Evolutionary conservation across 257 asterid species (phyloP).

Genomic region (Datura wrightii): DNA sequence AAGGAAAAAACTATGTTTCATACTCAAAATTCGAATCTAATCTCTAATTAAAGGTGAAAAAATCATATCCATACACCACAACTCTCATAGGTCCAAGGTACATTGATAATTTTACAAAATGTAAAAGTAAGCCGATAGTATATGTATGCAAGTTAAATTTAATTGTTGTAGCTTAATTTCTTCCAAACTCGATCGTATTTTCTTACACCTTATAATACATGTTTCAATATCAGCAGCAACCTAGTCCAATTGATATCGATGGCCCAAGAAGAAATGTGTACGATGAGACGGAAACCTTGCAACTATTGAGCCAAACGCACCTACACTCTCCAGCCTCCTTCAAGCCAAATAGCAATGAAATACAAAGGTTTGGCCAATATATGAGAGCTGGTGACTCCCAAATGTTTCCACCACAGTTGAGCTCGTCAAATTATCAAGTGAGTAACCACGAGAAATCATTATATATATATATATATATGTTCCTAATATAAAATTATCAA

Average conservation of each 20-base stretch:
- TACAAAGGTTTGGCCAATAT: slow-evolving; percentile 40
- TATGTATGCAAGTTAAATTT: not conserved
- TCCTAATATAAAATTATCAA: too few species aligned
- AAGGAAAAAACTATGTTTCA: not conserved
- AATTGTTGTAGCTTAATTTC: not conserved
- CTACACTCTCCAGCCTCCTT: slow-evolving; percentile 47
- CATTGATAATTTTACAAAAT: not conserved
- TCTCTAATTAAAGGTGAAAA: not conserved
- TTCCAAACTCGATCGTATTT: not conserved
- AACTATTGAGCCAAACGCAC: slow-evolving; percentile 64
- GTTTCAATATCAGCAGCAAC: slow-evolving; percentile 32
- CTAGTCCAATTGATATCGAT: slow-evolving; percentile 25
- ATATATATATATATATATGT: too few species aligned
- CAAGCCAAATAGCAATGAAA: slow-evolving; percentile 7
- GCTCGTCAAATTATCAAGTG: slow-evolving; percentile 50
- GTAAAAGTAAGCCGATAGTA: not conserved
- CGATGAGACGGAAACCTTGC: slow-evolving; percentile 59
- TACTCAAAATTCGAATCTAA: not conserved
- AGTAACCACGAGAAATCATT: not conserved
- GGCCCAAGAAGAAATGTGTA: slow-evolving; percentile 50
- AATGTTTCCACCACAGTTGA: slow-evolving; percentile 43
- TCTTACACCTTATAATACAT: not conserved
- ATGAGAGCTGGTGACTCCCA: slow-evolving; percentile 48
- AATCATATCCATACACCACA: not conserved
- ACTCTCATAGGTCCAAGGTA: not conserved